Base-by-base conservation (phyloP, 116 monocot species). In the Dioscorea cayenensis region DNA sequence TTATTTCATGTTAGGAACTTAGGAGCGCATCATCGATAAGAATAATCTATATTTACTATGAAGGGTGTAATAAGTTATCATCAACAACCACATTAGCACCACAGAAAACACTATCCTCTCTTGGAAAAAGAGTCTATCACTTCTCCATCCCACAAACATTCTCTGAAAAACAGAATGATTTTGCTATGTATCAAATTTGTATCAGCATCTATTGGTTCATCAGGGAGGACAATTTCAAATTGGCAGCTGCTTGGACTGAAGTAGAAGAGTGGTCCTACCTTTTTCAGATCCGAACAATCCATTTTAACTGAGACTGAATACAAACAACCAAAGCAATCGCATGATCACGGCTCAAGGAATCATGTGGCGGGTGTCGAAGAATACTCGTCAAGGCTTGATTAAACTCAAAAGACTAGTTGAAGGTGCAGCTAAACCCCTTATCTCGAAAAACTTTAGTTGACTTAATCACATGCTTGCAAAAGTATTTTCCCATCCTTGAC, bases 331-430 rank as follows among this genome's bases (percentile, higher is more conserved):
- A 51, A 7, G 85, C 86, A 71, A 99, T 55, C 32, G 87, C 89
- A 84, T 94, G 91, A 69, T 94, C 99, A 71, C 91, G 84, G 51
- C 89, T 77, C 29, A 99, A 20, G 76, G 91, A 94, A 89, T 99
- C 94, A 74, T 81, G 82, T 7, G 91, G 89, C 36, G 91, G 84
- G 49, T 83, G 82, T 14, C 78, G 60, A 68, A 99, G 76, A 19
- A 87, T 77, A 72, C 76, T 91, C 63, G 65, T 80, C 76, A 99
- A 83, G 71, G 71, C 84, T 68, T 69, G 79, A 14, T 76, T 81
- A 73, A 86, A 99, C 58, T 81, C 49, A 70, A 80, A 48, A 91
- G 64, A 71, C 89, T 82, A 28, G 75, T 85, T 20, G 94, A 94
- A 52, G 77, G 51, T 16, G 78, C 59, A 35, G 48, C 63, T 49